These are phyloP conservation scores for Pilatotrama ljubarskyi DNA, from an alignment of 768 basidiomycete genomes.

Conservation along the genomic window DNA sequence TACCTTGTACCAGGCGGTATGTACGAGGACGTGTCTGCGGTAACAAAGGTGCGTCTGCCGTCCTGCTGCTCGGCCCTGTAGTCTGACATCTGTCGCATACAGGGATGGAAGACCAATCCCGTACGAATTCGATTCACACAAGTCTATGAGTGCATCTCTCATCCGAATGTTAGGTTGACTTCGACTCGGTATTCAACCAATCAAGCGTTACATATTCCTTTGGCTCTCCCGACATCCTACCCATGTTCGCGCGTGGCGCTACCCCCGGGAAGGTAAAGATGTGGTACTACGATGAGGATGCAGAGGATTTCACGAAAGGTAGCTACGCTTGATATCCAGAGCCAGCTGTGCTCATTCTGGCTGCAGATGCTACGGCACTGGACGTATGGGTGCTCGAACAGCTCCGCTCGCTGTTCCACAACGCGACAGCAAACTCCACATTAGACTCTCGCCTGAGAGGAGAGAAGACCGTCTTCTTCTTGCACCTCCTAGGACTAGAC, in stretches of 20 bases:
- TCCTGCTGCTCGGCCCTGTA: not conserved
- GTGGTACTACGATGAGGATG: conserved; percentile 76
- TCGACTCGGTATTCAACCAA: conserved; percentile 88
- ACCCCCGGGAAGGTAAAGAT: conserved; percentile 65
- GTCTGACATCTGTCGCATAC: conserved; percentile 10
- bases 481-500: conserved; percentile 83
- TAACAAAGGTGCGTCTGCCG: conserved; percentile 57
- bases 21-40: conserved; percentile 90
- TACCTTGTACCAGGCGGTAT: conserved; percentile 58
- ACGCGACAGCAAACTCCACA: conserved; percentile 54
- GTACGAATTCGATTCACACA: conserved; percentile 38
- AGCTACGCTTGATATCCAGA: not conserved
- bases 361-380: conserved; percentile 70
- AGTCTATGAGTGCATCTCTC: not conserved
- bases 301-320: conserved; percentile 89
- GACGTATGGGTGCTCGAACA: conserved; percentile 81
- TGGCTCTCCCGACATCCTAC: conserved; percentile 85
- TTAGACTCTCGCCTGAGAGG: conserved; percentile 54
- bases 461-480: conserved; percentile 72
- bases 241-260: conserved; percentile 83
- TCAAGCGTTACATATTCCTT: conserved; percentile 79
- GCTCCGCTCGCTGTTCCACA: conserved; percentile 58
- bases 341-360: not conserved
- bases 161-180: conserved; percentile 50
- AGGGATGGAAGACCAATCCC: conserved; percentile 89